Evolutionary conservation across 2,329 filamentous ascomycete species (phyloP).

Genomic region (Phaeosphaeria sp.): DNA sequence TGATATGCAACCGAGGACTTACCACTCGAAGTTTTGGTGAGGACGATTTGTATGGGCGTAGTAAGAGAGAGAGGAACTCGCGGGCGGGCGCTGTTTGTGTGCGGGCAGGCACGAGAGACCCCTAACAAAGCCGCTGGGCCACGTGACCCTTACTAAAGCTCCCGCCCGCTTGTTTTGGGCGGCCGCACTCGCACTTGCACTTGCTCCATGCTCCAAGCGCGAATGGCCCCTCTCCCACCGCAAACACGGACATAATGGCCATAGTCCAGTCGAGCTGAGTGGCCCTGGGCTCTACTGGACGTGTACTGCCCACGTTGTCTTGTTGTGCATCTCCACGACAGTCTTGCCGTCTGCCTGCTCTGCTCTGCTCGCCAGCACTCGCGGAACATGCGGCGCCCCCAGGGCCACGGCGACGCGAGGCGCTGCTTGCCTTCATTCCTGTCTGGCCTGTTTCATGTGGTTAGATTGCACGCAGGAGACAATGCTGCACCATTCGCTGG

Average conservation of each 20-base stretch:
- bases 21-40: slow-evolving; percentile 37
- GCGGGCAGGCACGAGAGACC: not conserved
- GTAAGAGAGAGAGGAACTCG: not conserved
- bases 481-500: slow-evolving; percentile 33
- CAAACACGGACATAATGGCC: not conserved
- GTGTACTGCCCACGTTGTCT: not conserved
- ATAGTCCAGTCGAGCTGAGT: not conserved
- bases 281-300: not conserved
- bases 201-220: not conserved
- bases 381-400: slow-evolving; percentile 12
- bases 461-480: slow-evolving; percentile 41
- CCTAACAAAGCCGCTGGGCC: not conserved
- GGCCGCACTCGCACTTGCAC: slow-evolving; percentile 6
- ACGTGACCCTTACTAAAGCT: slow-evolving; percentile 2
- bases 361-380: not conserved
- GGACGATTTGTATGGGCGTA: slow-evolving; percentile 28
- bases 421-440: slow-evolving; percentile 18
- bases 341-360: not conserved
- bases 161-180: slow-evolving; percentile 2
- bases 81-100: slow-evolving; percentile 1
- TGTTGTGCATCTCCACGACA: not conserved
- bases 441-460: slow-evolving; percentile 38
- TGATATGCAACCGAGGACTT: slow-evolving; percentile 39
- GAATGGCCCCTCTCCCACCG: not conserved
- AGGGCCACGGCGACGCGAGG: slow-evolving; percentile 9